phyloP scores from a whole-genome alignment of 2,329 filamentous ascomycete species.

The Xylariaceae sp. region DNA sequence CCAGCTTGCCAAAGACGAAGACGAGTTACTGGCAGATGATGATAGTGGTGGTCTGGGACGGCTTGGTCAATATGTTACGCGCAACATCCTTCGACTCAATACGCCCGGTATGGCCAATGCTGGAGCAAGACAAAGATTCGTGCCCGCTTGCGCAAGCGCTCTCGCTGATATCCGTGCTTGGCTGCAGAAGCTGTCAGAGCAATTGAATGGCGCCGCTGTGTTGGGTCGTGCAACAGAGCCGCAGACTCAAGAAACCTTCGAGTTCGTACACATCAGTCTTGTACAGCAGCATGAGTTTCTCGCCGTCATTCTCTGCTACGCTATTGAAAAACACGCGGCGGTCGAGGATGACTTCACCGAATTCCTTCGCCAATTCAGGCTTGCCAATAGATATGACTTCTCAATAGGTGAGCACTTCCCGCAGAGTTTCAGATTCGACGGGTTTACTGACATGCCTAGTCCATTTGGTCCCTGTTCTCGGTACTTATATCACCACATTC shows the following conservation, averaged over 20 bases:
- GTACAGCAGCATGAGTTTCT: conserved; percentile 86
- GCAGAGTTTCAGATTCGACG: neutral
- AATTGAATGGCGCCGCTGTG: conserved; percentile 67
- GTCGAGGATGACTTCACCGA: conserved; percentile 66
- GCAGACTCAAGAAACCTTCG: conserved; percentile 68
- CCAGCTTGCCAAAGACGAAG: conserved; percentile 59
- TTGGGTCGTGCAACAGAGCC: conserved; percentile 57
- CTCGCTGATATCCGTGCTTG: conserved; percentile 74
- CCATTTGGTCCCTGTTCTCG: conserved; percentile 76
- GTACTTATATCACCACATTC: conserved; percentile 70
- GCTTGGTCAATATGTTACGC: conserved; percentile 50
- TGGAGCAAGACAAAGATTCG: conserved; percentile 53
- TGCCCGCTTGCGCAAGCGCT: conserved; percentile 67
- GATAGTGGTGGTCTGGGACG: conserved; percentile 47
- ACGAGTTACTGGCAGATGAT: conserved; percentile 48
- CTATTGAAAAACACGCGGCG: conserved; percentile 71
- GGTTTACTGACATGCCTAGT: conserved; percentile 41
- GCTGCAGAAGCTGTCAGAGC: conserved; percentile 71
- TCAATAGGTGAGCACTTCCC: conserved; percentile 20
- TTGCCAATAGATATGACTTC: conserved; percentile 67
- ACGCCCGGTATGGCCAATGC: conserved; percentile 40
- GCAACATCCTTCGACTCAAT: conserved; percentile 50
- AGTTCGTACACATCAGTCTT: conserved; percentile 74
- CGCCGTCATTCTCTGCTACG: conserved; percentile 70
- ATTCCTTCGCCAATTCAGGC: conserved; percentile 63